Conservation (phyloP, 768 basidiomycete species). For the Mycena venus region DNA sequence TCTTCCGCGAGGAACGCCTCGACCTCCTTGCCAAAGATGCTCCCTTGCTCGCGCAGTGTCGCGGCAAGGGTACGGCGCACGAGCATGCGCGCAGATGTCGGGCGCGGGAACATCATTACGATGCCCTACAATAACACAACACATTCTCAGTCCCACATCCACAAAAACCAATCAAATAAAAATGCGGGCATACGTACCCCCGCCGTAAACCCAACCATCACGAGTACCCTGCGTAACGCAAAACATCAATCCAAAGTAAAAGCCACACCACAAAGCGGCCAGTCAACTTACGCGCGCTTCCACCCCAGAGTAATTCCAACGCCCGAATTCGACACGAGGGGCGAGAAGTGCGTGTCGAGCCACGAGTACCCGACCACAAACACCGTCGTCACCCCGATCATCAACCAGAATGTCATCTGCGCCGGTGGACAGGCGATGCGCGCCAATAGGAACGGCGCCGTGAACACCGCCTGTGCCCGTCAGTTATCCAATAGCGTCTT, state of each 20-base stretch:
- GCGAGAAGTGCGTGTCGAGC: slow-evolving; percentile 50
- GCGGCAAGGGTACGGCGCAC: slow-evolving; percentile 58
- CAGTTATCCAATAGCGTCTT: background rate
- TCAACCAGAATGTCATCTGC: slow-evolving; percentile 53
- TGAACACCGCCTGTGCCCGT: slow-evolving; percentile 45
- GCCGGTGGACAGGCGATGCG: slow-evolving; percentile 49
- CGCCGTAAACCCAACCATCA: slow-evolving; percentile 60
- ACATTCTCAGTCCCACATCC: background rate
- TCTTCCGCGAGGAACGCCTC: slow-evolving; percentile 62
- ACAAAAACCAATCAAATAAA: background rate
- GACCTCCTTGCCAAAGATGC: slow-evolving; percentile 55
- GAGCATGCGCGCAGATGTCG: slow-evolving; percentile 55
- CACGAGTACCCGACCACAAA: slow-evolving; percentile 60
- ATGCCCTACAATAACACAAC: slow-evolving; percentile 47
- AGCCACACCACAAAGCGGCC: too few relatives aligned
- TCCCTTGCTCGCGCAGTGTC: slow-evolving; percentile 48
- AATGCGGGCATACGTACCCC: too few relatives aligned
- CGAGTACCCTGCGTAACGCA: slow-evolving; percentile 50
- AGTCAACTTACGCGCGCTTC: slow-evolving; percentile 55
- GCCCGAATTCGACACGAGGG: slow-evolving; percentile 45
- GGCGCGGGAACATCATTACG: slow-evolving; percentile 62
- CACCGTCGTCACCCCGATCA: slow-evolving; percentile 53
- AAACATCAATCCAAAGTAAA: background rate
- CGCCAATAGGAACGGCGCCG: slow-evolving; percentile 52
- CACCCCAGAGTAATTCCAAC: slow-evolving; percentile 55